Conservation (phyloP, 148 eudicot species). For the Arbutus unedo region DNA sequence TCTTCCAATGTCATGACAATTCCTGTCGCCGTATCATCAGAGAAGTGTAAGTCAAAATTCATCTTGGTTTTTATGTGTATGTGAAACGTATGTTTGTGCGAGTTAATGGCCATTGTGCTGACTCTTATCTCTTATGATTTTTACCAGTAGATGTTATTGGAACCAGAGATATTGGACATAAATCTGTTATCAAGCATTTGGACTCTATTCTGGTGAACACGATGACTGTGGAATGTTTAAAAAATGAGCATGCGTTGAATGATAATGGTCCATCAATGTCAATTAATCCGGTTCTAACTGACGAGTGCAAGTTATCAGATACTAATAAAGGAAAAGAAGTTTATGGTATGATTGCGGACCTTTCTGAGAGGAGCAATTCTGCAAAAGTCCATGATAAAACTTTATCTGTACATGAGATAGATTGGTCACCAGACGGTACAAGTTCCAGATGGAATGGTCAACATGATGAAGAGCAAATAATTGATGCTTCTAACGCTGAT, state of each 20-base stretch:
- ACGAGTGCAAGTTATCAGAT: constrained; percentile 13
- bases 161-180: constrained; percentile 25
- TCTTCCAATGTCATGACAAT: constrained; percentile 21
- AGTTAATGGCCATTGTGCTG: constrained; percentile 6
- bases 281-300: constrained; percentile 14
- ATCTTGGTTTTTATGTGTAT: not conserved
- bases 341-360: constrained; percentile 18
- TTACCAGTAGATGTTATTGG: constrained; percentile 29
- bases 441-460: constrained; percentile 18
- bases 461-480: constrained; percentile 25
- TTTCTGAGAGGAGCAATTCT: constrained; percentile 14
- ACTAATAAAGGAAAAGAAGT: constrained; percentile 1
- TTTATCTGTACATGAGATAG: constrained; percentile 8
- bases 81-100: not conserved
- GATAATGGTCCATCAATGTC: constrained; percentile 11
- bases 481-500: constrained; percentile 24
- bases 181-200: constrained; percentile 22
- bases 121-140: constrained; percentile 18
- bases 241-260: constrained; percentile 16
- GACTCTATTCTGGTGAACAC: constrained; percentile 26
- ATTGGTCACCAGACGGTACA: not conserved
- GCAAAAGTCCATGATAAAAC: constrained; percentile 14
- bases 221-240: constrained; percentile 14
- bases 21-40: constrained; percentile 20
- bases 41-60: constrained; percentile 24